Conservation (phyloP, 306 rosid genomes). For the Dalbergia cultrata region DNA sequence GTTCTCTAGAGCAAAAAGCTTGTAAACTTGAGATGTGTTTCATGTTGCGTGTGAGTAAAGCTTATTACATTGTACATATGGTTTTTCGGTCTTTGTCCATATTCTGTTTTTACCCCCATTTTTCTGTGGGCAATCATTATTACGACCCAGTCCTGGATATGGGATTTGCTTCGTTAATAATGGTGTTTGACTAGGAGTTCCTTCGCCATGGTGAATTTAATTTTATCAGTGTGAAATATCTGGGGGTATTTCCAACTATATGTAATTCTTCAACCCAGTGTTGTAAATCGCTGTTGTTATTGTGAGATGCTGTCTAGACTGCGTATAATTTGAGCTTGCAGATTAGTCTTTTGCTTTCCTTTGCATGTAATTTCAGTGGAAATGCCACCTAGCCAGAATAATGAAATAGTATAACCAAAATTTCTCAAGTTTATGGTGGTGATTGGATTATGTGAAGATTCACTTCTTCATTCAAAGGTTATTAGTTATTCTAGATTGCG, state of each 20-base stretch:
- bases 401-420: too few species aligned
- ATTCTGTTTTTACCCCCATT: conserved; percentile 43
- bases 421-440: too few species aligned
- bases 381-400: too few species aligned
- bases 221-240: conserved; percentile 38
- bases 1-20: conserved; percentile 60
- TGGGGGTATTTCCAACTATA: conserved; percentile 13
- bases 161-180: conserved; percentile 47
- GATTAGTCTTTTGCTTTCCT: background rate
- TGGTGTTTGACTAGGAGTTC: conserved; percentile 41
- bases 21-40: conserved; percentile 36
- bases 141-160: conserved; percentile 49
- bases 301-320: background rate
- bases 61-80: conserved; percentile 54
- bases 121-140: conserved; percentile 59
- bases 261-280: conserved; percentile 33
- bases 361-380: background rate
- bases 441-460: too few species aligned
- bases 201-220: conserved; percentile 28
- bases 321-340: background rate
- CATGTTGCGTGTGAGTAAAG: conserved; percentile 57
- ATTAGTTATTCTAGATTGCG: background rate
- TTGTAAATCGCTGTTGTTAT: conserved; percentile 35
- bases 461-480: too few species aligned
- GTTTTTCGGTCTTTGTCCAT: conserved; percentile 37